Percentiles rank a stretch among this genome's conserved stretches.
These are phyloP conservation scores for Ophiostoma australiae DNA, from an alignment of 2,329 filamentous ascomycete genomes.

Conservation along the genomic window DNA sequence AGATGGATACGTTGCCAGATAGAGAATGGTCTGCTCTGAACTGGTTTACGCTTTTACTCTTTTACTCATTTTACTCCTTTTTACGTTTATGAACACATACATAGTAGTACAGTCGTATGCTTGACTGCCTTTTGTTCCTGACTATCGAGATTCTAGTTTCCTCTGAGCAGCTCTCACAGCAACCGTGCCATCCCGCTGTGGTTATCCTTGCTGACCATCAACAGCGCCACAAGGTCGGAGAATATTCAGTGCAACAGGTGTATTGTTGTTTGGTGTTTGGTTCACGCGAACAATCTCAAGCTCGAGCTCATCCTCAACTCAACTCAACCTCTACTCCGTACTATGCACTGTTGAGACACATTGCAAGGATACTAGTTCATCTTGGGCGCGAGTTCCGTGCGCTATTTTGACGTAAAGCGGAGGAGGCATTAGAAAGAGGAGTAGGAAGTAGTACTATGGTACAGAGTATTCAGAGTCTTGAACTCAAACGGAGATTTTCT, in stretches of 20 bases:
- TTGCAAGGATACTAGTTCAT: slow-evolving; percentile 7
- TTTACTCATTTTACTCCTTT: neutral
- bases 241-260: slow-evolving; percentile 8
- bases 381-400: slow-evolving; percentile 17
- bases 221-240: slow-evolving; percentile 13
- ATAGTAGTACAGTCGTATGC: neutral
- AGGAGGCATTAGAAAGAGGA: neutral
- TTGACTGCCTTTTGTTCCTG: neutral
- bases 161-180: neutral
- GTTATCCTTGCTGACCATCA: slow-evolving; percentile 13
- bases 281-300: too few relatives aligned
- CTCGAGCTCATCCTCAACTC: neutral
- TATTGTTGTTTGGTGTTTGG: neutral
- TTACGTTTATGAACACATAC: neutral
- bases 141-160: slow-evolving; percentile 1
- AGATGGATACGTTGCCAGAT: neutral
- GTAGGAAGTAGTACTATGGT: too few relatives aligned
- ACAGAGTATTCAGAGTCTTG: neutral
- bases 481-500: neutral
- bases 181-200: slow-evolving; percentile 14
- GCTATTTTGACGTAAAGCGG: slow-evolving; percentile 21
- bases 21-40: neutral
- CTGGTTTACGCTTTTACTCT: neutral
- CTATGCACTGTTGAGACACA: neutral
- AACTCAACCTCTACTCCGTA: neutral